Conservation (phyloP, 2,329 filamentous ascomycete genomes). For the Cladosporium sp. region DNA sequence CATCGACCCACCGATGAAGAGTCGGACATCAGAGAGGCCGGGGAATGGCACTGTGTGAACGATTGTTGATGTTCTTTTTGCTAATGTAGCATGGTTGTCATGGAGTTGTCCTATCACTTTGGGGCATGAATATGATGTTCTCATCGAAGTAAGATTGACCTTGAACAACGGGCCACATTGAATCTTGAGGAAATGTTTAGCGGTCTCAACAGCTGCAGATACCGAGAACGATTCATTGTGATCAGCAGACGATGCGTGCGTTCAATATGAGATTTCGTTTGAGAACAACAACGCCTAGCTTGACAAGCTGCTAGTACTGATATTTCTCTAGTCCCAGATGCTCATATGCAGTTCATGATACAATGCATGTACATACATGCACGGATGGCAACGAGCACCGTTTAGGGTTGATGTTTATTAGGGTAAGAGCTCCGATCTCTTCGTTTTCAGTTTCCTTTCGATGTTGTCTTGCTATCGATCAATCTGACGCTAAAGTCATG, state of each 20-base stretch:
- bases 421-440: background rate
- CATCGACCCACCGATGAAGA: background rate
- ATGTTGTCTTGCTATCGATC: background rate
- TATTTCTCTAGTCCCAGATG: background rate
- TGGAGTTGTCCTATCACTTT: background rate
- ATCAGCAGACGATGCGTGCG: too few species aligned
- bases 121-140: background rate
- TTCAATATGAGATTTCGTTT: too few species aligned
- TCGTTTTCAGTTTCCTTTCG: background rate
- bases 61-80: background rate
- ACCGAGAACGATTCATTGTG: too few species aligned
- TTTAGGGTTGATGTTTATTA: too few species aligned
- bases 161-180: background rate
- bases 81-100: background rate
- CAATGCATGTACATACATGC: too few species aligned
- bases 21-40: background rate
- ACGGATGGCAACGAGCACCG: too few species aligned
- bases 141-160: background rate
- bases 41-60: background rate
- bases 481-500: background rate
- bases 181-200: background rate
- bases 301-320: background rate
- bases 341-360: too few species aligned
- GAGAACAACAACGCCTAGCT: too few species aligned
- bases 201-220: background rate